Evolutionary conservation across 164 flowering plant genomes (phyloP).

Genomic region (Protea cynaroides): DNA sequence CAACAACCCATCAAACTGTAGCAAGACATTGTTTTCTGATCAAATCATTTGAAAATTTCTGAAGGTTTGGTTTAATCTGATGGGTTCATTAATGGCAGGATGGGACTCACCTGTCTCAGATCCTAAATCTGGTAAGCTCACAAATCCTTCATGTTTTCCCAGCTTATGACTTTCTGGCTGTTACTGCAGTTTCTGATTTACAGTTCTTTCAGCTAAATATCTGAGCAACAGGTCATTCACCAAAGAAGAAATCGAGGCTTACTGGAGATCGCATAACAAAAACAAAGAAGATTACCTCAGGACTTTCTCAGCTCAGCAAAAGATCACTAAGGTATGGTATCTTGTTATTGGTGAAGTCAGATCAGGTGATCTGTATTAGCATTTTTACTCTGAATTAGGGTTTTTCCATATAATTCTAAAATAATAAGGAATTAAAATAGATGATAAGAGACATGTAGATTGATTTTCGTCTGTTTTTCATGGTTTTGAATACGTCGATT

Average conservation of each 20-base stretch:
- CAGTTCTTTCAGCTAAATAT: not conserved
- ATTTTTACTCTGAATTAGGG: too few relatives aligned
- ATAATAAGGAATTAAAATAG: too few relatives aligned
- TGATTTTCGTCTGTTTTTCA: too few relatives aligned
- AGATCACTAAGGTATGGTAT: constrained; percentile 14
- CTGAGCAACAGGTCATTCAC: not conserved
- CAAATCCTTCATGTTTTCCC: not conserved
- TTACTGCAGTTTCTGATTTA: not conserved
- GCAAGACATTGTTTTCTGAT: constrained; percentile 6
- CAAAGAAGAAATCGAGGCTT: not conserved
- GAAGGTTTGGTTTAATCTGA: constrained; percentile 10
- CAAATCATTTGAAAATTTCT: not conserved
- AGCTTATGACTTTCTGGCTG: not conserved
- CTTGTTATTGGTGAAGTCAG: too few relatives aligned
- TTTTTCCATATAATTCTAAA: too few relatives aligned
- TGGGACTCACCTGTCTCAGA: constrained; percentile 60
- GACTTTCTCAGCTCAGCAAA: not conserved
- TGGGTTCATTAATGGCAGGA: constrained; percentile 87
- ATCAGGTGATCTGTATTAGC: too few relatives aligned
- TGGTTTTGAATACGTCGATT: too few relatives aligned
- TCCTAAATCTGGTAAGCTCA: constrained; percentile 44
- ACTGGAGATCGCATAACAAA: not conserved
- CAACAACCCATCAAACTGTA: not conserved
- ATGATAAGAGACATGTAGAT: too few relatives aligned
- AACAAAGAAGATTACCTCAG: not conserved